Percentiles rank a stretch among this genome's conserved stretches.
These are phyloP conservation scores for Pythium utonaiense DNA, from an alignment of 352 stramenopile species.

Conservation along the genomic window DNA sequence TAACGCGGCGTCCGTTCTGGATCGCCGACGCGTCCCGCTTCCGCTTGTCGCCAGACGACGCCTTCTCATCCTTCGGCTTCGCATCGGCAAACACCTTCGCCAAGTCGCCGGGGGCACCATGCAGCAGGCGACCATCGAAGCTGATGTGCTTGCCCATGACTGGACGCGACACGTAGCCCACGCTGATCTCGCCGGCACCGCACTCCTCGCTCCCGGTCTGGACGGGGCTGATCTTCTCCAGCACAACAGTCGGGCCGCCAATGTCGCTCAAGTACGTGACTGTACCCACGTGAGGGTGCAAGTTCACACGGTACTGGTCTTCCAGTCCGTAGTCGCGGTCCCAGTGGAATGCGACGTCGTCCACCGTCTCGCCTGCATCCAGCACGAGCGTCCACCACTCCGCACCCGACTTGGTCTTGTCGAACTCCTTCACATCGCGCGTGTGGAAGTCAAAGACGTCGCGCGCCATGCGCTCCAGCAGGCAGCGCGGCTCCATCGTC, in stretches of 20 bases:
- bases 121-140: constrained; percentile 65
- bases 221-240: constrained; percentile 37
- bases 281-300: constrained; percentile 72
- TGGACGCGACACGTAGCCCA: constrained; percentile 30
- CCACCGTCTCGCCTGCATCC: constrained; percentile 41
- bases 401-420: constrained; percentile 55
- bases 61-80: constrained; percentile 10
- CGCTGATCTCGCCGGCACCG: constrained; percentile 30
- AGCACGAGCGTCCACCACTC: constrained; percentile 90
- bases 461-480: constrained; percentile 66
- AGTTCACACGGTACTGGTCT: constrained; percentile 62
- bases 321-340: constrained; percentile 88
- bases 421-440: constrained; percentile 33
- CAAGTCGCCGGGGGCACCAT: constrained; percentile 53
- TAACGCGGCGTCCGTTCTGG: constrained; percentile 44
- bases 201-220: constrained; percentile 33
- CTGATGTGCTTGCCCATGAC: constrained; percentile 62
- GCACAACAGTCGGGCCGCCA: constrained; percentile 45
- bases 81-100: constrained; percentile 24
- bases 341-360: constrained; percentile 87
- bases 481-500: constrained; percentile 44
- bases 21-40: constrained; percentile 8
- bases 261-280: constrained; percentile 65
- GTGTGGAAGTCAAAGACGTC: constrained; percentile 81
- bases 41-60: constrained; percentile 13